phyloP scores from a whole-genome alignment of 768 basidiomycete genomes.

The Lanmaoa pseudosensibilis region DNA sequence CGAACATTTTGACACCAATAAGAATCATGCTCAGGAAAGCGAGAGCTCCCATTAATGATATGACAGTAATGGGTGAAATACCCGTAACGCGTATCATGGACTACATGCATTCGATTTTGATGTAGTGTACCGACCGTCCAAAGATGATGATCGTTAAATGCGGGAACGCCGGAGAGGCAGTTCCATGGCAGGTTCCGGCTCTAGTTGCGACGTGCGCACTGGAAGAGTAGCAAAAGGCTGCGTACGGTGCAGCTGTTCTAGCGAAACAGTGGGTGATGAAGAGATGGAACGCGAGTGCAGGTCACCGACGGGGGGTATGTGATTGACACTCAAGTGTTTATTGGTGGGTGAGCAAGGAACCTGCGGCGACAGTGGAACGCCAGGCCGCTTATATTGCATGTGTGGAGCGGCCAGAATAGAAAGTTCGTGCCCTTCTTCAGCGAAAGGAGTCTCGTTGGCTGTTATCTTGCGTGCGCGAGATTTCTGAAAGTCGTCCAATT shows the following conservation, averaged over 20 bases:
- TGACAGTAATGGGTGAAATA: background rate
- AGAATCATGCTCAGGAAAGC: background rate
- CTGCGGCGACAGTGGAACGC: background rate
- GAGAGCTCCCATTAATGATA: background rate
- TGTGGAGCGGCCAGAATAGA: conserved; percentile 2
- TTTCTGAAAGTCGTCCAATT: conserved; percentile 21
- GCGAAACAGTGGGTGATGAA: background rate
- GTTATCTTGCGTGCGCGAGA: background rate
- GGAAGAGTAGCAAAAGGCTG: conserved; percentile 23
- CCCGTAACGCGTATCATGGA: background rate
- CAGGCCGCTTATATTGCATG: background rate
- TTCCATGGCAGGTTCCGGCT: conserved; percentile 36
- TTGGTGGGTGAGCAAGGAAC: background rate
- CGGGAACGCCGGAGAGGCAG: conserved; percentile 17
- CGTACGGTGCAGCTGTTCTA: conserved; percentile 1
- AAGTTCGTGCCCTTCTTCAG: conserved; percentile 17
- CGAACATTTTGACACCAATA: background rate
- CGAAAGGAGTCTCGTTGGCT: background rate
- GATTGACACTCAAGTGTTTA: background rate
- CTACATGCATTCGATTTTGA: no score
- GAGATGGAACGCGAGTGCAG: background rate
- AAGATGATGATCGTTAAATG: background rate
- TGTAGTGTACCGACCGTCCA: background rate
- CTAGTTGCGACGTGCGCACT: conserved; percentile 33
- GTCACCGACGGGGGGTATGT: background rate